A percentile compares a stretch with the other conserved stretches of the same genome.
Conservation (phyloP, 441 rosid genomes). For the Raphanus hybrid region DNA sequence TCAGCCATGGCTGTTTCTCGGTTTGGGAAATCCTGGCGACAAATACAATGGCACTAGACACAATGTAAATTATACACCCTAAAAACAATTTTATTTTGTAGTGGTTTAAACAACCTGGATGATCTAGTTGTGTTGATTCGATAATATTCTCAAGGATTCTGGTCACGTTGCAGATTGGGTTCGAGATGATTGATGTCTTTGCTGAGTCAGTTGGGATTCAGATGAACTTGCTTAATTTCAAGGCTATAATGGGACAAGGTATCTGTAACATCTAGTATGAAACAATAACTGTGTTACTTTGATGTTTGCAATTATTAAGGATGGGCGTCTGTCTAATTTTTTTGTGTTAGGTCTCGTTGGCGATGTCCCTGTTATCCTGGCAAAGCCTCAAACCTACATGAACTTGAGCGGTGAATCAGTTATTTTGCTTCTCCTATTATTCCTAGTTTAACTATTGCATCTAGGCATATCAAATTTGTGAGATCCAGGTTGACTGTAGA, state of each 20-base stretch:
- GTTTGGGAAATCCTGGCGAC: conserved; percentile 93
- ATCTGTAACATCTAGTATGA: not conserved
- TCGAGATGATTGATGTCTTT: conserved; percentile 81
- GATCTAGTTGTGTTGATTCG: conserved; percentile 6
- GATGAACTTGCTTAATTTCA: conserved; percentile 60
- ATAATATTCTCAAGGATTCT: conserved; percentile 13
- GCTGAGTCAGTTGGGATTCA: conserved; percentile 69
- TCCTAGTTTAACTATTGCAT: not conserved
- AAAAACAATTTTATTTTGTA: not conserved
- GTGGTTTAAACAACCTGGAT: not conserved
- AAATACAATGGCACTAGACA: conserved; percentile 84
- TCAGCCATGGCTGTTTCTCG: conserved; percentile 83
- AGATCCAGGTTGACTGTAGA: not conserved
- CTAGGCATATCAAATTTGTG: not conserved
- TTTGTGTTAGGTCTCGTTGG: conserved; percentile 63
- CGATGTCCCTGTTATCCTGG: conserved; percentile 69
- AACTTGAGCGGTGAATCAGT: conserved; percentile 97
- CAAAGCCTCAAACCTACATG: conserved; percentile 97
- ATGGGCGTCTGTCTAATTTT: not conserved
- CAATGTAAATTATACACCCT: conserved; percentile 69
- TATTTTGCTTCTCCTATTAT: conserved; percentile 27
- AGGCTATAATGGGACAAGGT: conserved; percentile 89
- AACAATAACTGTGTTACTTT: not conserved
- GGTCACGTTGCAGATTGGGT: conserved; percentile 66
- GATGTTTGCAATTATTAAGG: conserved; percentile 13